These are phyloP conservation scores for Aspergillus taichungensis DNA, from an alignment of 495 filamentous ascomycete species.

Conservation along the genomic window DNA sequence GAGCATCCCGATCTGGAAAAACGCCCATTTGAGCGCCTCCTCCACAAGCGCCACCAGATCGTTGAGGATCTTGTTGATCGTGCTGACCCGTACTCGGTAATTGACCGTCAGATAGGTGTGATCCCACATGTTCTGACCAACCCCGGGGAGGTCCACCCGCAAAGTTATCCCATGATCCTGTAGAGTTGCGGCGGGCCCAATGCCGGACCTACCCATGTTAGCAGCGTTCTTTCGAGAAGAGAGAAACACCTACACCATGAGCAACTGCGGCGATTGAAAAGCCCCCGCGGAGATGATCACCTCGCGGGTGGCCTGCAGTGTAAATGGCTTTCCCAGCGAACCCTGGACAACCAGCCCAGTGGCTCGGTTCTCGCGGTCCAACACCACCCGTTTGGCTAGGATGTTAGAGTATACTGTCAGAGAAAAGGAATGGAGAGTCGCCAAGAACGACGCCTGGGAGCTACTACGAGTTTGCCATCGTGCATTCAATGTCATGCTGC, in stretches of 20 bases:
- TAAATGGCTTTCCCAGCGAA: conserved; percentile 5
- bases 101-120: conserved; percentile 21
- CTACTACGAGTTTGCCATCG: conserved; percentile 22
- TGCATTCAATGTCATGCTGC: conserved; percentile 28
- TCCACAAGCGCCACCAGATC: conserved; percentile 6
- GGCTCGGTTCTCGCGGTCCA: conserved; percentile 12
- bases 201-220: conserved; percentile 3
- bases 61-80: conserved; percentile 11
- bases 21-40: conserved; percentile 4
- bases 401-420: conserved; percentile 15
- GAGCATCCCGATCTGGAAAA: conserved; percentile 18
- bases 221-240: no score
- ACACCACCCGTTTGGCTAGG: conserved; percentile 18
- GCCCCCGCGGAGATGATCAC: conserved; percentile 47
- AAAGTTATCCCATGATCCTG: conserved; percentile 30
- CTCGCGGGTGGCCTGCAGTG: conserved; percentile 35
- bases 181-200: conserved; percentile 33
- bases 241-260: conserved; percentile 6
- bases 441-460: conserved; percentile 28
- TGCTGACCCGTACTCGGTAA: conserved; percentile 16
- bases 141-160: conserved; percentile 33
- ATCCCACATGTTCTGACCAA: conserved; percentile 43
- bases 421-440: not conserved
- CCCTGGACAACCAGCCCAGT: conserved; percentile 15
- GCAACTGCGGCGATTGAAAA: conserved; percentile 26